Base-by-base conservation (phyloP, 176 grass and related monocot genomes). In the Tillandsia leiboldiana region DNA sequence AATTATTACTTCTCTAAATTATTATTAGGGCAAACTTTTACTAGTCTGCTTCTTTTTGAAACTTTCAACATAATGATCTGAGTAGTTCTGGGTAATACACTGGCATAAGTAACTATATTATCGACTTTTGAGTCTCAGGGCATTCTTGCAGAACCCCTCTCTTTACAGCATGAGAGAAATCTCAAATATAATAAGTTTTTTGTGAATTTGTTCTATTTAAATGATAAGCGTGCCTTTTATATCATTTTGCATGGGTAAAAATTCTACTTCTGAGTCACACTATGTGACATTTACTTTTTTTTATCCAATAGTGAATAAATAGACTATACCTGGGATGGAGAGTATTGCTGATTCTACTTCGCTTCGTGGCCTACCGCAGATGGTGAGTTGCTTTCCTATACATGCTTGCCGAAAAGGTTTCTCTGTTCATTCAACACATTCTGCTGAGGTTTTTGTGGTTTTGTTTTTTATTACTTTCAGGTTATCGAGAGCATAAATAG, bases 401-500 rank as follows among this genome's bases (percentile, higher is more conserved):
- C 13, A 14, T 61, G 1, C 50, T 17, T 59, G 15, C 12, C 9
- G 10, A 9, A 59, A 3, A 59, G 20, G 56, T 8, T 59, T 8
- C 15, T 18, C 56, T 23, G 9, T 20, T 42, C 15, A 59, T 59
- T 59, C 20, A 18, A 9, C 15, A 23, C n/a, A 22, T 22, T 59
- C 20, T 59, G 56, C 14, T 59, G 1, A 59, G 20, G 15, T 20
- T 59, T 59, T n/a, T 59, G 6, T 15, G 15, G 56, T 20, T 59
- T 59, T 18, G 17, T 59, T 61, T 63, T 70, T 69, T 78, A 13
- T 79, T 54, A 76, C 64, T 54, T 65, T 74, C 33, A 99, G 95
- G 90, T 99, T 68, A 87, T 99, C 54, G 95, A 99, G 20, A 99
- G 95, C 58, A 76, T 99, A 90, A 99, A 99, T 73, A 99, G 64